Evolutionary conservation across 2,329 filamentous ascomycete species (phyloP).

Genomic region (Venturia asperata): DNA sequence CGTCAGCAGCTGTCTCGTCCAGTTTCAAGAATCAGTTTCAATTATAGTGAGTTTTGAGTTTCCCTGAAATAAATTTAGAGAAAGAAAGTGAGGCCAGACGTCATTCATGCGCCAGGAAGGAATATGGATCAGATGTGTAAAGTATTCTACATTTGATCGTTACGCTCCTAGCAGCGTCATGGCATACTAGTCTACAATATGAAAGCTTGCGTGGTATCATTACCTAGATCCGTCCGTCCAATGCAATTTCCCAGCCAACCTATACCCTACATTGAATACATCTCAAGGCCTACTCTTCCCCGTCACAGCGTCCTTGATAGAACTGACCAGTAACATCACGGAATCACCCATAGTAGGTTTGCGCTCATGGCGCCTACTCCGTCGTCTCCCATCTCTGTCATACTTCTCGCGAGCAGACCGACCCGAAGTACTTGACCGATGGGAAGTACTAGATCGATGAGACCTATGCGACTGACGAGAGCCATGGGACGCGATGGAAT

Average conservation of each 20-base stretch:
- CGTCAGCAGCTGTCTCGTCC: too few species aligned
- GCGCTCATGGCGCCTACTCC: background rate
- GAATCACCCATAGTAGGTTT: constrained; percentile 9
- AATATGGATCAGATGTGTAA: too few species aligned
- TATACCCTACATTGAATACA: too few species aligned
- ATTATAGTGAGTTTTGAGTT: too few species aligned
- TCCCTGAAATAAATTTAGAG: too few species aligned
- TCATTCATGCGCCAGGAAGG: too few species aligned
- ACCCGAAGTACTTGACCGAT: background rate
- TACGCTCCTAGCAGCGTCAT: background rate
- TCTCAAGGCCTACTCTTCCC: background rate
- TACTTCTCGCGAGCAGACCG: background rate
- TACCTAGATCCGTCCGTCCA: too few species aligned
- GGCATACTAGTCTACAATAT: background rate
- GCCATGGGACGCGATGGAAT: background rate
- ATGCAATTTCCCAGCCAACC: background rate
- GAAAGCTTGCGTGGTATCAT: background rate
- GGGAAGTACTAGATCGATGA: background rate
- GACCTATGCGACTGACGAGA: constrained; percentile 1
- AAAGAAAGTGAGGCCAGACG: too few species aligned
- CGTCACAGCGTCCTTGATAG: constrained; percentile 12
- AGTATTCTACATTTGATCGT: background rate
- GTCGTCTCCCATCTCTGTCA: background rate
- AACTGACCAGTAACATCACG: background rate
- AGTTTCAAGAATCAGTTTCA: too few species aligned